Conservation (phyloP, 2,329 filamentous ascomycete species). For the Fusarium sp. region DNA sequence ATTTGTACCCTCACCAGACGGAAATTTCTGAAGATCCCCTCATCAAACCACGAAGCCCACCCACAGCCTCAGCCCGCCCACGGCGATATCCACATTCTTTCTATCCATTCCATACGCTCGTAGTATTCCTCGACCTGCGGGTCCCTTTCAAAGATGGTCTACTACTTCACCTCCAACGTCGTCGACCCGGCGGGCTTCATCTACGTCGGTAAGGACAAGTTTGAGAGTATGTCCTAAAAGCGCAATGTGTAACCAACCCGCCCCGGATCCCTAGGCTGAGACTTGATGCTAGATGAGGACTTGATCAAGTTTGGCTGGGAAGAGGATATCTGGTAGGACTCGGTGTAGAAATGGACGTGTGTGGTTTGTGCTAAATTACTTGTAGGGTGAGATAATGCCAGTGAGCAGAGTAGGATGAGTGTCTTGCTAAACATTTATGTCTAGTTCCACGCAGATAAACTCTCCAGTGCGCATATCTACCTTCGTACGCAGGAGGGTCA, state of each 20-base stretch:
- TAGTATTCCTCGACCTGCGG: rapidly evolving
- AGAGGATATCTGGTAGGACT: constrained; percentile 87
- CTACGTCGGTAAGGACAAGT: constrained; percentile 99
- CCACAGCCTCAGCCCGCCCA: background rate
- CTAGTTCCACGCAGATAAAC: constrained; percentile 96
- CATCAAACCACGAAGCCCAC: constrained; percentile 14
- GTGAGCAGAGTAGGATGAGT: background rate
- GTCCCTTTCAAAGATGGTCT: constrained; percentile 75
- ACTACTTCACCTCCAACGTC: constrained; percentile 91
- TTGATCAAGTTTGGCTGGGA: constrained; percentile 95
- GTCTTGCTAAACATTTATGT: background rate
- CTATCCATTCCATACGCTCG: background rate
- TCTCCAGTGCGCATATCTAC: constrained; percentile 97
- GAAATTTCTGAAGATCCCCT: constrained; percentile 47
- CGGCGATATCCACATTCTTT: background rate
- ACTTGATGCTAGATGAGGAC: constrained; percentile 81
- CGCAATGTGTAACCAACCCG: constrained; percentile 17
- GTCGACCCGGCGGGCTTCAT: constrained; percentile 87
- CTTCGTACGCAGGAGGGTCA: constrained; percentile 84
- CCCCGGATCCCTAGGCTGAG: constrained; percentile 33
- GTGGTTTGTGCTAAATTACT: constrained; percentile 21
- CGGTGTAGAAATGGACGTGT: background rate
- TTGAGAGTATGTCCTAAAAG: constrained; percentile 80
- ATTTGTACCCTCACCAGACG: constrained; percentile 27
- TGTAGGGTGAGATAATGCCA: constrained; percentile 38